Evolutionary conservation across 2,329 filamentous ascomycete species (phyloP).

Genomic region (Ascochyta fabae): DNA sequence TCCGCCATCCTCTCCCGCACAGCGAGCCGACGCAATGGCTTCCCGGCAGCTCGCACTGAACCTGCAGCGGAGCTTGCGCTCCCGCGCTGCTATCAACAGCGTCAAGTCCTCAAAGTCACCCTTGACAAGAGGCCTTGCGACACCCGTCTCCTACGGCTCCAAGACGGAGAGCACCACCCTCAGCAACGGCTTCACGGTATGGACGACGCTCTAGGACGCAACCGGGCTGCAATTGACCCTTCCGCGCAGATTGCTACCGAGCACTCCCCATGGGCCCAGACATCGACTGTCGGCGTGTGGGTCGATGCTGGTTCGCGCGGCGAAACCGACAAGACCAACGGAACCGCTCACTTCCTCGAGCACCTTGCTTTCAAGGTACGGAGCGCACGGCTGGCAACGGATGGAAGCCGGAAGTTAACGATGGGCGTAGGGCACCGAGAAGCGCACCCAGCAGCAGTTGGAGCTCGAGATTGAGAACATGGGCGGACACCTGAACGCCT

Average conservation of each 20-base stretch:
- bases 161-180: slow-evolving; percentile 96
- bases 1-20: slow-evolving; percentile 34
- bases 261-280: slow-evolving; percentile 97
- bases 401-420: slow-evolving; percentile 33
- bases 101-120: slow-evolving; percentile 64
- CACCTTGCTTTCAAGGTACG: slow-evolving; percentile 98
- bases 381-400: slow-evolving; percentile 1
- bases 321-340: slow-evolving; percentile 98
- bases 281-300: slow-evolving; percentile 97
- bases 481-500: slow-evolving; percentile 98
- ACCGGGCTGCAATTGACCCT: slow-evolving; percentile 43
- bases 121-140: slow-evolving; percentile 86
- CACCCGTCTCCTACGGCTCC: slow-evolving; percentile 74
- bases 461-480: slow-evolving; percentile 99
- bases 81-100: slow-evolving; percentile 81
- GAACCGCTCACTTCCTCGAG: slow-evolving; percentile 99
- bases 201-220: slow-evolving; percentile 31
- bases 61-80: slow-evolving; percentile 88
- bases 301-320: slow-evolving; percentile 98
- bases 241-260: slow-evolving; percentile 85
- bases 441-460: slow-evolving; percentile 93
- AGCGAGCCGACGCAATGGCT: slow-evolving; percentile 71
- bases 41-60: slow-evolving; percentile 96
- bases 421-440: slow-evolving; percentile 77
- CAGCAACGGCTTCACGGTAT: slow-evolving; percentile 95